phyloP scores from a whole-genome alignment of 352 stramenopile genomes.

The Globisporangium recalcitrans region DNA sequence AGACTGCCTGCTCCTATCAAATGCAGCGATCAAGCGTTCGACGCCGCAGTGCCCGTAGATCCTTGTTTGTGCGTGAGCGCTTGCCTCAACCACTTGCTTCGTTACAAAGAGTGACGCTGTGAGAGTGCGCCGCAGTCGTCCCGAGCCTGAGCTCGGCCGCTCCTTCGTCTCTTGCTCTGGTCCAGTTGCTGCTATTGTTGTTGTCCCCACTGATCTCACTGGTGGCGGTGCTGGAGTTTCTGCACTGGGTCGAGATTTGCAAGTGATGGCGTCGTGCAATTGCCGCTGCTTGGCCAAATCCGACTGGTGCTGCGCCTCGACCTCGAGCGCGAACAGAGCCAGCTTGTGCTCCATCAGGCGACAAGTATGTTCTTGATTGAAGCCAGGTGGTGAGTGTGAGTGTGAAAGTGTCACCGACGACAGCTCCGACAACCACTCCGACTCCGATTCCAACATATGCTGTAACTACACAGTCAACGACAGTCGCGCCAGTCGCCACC shows the following conservation, averaged over 20 bases:
- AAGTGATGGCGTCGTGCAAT: conserved; percentile 7
- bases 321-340: conserved; percentile 22
- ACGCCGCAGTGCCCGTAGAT: no score
- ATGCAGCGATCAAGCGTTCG: no score
- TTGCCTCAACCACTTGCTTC: neutral
- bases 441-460: no score
- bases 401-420: no score
- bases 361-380: no score
- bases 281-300: conserved; percentile 13
- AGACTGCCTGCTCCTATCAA: no score
- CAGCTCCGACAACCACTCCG: no score
- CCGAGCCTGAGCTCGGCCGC: neutral
- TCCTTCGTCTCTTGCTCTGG: neutral
- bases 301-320: conserved; percentile 25
- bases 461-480: no score
- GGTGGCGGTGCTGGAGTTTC: neutral
- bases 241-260: neutral
- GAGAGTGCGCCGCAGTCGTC: conserved; percentile 5
- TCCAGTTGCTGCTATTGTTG: neutral
- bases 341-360: conserved; percentile 18
- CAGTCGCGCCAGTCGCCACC: no score
- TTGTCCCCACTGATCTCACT: neutral
- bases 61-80: neutral
- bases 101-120: conserved; percentile 3
- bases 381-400: no score